Base-by-base conservation (phyloP, 495 filamentous ascomycete species). In the Daldinia grandis region DNA sequence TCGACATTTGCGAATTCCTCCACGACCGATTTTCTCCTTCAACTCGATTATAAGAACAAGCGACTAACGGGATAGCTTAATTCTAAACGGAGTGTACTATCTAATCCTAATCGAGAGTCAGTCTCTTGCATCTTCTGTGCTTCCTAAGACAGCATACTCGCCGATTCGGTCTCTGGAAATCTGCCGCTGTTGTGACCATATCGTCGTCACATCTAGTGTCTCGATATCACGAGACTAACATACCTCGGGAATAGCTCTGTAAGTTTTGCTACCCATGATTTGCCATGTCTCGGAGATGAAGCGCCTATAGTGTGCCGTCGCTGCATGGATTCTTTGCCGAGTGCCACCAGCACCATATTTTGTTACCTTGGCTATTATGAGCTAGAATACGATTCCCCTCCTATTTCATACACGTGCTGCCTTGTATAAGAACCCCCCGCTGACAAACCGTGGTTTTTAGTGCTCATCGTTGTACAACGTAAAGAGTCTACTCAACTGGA, bases 211-310 rank as follows among this genome's bases (percentile, higher is more conserved):
- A 44, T 56, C 47, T 44, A 37, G 51, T 61, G 17, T 49, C 42
- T 57, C 49, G 38, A 49, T 62, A 73, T 62, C 64, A 65, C 65
- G 33, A 50, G 21, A 61, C 42, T 73, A 72, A 55, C 61, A 50
- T 61, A 30, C 17, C 44, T 31, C 44, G 6, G 55, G 55, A 44
- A 56, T 24, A 62, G 51, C 53, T 49, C 62, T 65, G 70, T 73
- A 73, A 73, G 70, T 73, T 44, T 49, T 24, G 42, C 61, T 10
- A 53, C 15, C 28, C 8, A 21, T 73, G 64, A 72, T 72, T 72
- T 65, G 64, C 49, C 19, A n/a, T 17, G 21, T n/a, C 35, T 40
- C 47, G 19, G 21, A 21, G 31, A 25, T 24, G 56, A 33, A 24
- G 57, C 40, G 50, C 55, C 49, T 24, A 35, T 44, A 44, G 28